These are phyloP conservation scores for Talaromyces wortmannii DNA, from an alignment of 495 filamentous ascomycete species.

Conservation along the genomic window DNA sequence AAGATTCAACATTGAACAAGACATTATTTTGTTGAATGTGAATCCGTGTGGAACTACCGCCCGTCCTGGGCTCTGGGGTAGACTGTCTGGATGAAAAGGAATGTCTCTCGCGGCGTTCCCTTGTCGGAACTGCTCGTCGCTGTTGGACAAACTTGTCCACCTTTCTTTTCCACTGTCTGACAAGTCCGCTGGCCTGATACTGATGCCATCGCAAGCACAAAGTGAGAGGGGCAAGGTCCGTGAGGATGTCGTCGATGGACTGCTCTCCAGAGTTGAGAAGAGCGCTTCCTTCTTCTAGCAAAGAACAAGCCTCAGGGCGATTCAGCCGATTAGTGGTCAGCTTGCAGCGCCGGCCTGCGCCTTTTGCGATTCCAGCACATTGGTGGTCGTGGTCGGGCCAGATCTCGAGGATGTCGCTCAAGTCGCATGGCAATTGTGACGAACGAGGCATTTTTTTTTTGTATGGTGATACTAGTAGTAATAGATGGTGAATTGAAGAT, in stretches of 20 bases:
- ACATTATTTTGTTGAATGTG: not conserved
- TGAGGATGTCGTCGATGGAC: slow-evolving; percentile 11
- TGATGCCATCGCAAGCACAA: slow-evolving; percentile 19
- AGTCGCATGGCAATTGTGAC: slow-evolving; percentile 7
- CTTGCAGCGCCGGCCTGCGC: slow-evolving; percentile 16
- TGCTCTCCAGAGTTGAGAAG: slow-evolving; percentile 7
- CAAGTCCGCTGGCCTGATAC: slow-evolving; percentile 12
- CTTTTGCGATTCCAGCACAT: slow-evolving; percentile 17
- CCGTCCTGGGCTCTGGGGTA: not conserved
- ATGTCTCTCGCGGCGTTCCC: not conserved
- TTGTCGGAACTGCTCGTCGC: not conserved
- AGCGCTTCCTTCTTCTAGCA: slow-evolving; percentile 15
- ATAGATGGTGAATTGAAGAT: not conserved
- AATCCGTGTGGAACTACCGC: not conserved
- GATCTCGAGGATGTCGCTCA: slow-evolving; percentile 17
- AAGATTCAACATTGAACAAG: not conserved
- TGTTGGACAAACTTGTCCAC: not conserved
- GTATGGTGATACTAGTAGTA: not conserved
- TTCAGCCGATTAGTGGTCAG: slow-evolving; percentile 9
- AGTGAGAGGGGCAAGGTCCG: slow-evolving; percentile 17
- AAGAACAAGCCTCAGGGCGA: slow-evolving; percentile 8
- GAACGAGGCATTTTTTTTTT: not conserved
- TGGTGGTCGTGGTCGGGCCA: slow-evolving; percentile 15
- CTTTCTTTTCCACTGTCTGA: slow-evolving; percentile 8
- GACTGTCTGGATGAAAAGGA: not conserved